Evolutionary conservation across 768 basidiomycete genomes (phyloP), one percentile per base, ranked within the genome.

Genomic region (Lactarius psammicola): DNA sequence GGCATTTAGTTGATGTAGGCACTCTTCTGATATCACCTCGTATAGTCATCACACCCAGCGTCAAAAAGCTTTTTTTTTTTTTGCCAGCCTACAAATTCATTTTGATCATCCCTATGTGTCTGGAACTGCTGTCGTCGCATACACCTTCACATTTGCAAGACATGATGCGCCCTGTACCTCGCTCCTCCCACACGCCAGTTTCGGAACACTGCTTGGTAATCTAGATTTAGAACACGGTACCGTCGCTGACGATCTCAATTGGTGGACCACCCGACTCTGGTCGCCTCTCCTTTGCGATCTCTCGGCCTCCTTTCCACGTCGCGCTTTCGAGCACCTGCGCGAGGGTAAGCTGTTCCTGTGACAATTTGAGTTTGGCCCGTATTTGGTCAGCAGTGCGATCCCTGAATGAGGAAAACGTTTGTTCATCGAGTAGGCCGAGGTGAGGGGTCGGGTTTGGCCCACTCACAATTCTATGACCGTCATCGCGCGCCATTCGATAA

Each of bases 401-500:
- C 20, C 94, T 95, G 74, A 46, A 44, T 36, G 30, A 53, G 44
- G 20, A 58, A 26, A 38, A 23, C 28, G 62, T 66, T 7, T 60
- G 38, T 36, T 59, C 31, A n/a, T 30, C 34, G 38, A 18, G 46
- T 15, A 59, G 15, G 17, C 3, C 64, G 55, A n/a, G 8, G 31
- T n/a, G n/a, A n/a, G n/a, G n/a, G n/a, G n/a, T n/a, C n/a, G n/a
- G n/a, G n/a, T n/a, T n/a, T n/a, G 8, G 49, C 26, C 20, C 6
- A 62, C 89, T 70, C 71, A 95, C 92, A 99, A 81, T 74, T 89
- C 86, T 62, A 97, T 90, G 42, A 99, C 92, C 0, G 96, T 98
- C 83, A 99, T 84, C 0, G 95, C 95, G 62, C 96, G 81, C 95
- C 95, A 96, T 77, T 99, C 96, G 42, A 98, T 87, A 63, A 98